Conservation (phyloP, 2,329 filamentous ascomycete species). For the Penicillium polonicum region DNA sequence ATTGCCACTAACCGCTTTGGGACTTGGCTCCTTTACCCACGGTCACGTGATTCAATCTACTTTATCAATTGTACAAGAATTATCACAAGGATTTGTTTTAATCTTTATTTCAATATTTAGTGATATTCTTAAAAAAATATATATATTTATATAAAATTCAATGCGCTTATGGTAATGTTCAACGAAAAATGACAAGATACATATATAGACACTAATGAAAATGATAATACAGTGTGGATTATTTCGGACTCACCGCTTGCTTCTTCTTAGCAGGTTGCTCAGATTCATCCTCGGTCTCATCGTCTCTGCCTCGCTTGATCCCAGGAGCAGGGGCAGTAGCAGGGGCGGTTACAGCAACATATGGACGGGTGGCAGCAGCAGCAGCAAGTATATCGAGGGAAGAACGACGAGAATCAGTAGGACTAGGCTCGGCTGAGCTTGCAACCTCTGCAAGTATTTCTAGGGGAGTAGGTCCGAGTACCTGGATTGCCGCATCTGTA, state of each 20-base stretch:
- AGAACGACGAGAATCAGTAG: neutral
- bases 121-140: no score
- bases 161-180: neutral
- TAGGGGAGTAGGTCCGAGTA: neutral
- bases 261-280: neutral
- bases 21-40: neutral
- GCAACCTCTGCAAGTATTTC: neutral
- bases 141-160: neutral
- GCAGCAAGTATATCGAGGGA: neutral
- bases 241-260: neutral
- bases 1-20: conserved; percentile 19
- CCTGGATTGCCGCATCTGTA: neutral
- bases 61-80: neutral
- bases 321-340: neutral
- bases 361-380: neutral
- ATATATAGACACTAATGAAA: neutral
- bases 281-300: neutral
- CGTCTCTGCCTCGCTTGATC: neutral
- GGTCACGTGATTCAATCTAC: neutral
- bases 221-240: neutral
- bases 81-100: neutral
- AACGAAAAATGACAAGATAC: neutral
- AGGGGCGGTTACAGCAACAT: neutral
- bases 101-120: neutral
- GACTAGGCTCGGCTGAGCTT: neutral